Evolutionary conservation across 441 rosid genomes (phyloP), one percentile per base, ranked within the genome.

Genomic region (Adansonia madagascariensis): DNA sequence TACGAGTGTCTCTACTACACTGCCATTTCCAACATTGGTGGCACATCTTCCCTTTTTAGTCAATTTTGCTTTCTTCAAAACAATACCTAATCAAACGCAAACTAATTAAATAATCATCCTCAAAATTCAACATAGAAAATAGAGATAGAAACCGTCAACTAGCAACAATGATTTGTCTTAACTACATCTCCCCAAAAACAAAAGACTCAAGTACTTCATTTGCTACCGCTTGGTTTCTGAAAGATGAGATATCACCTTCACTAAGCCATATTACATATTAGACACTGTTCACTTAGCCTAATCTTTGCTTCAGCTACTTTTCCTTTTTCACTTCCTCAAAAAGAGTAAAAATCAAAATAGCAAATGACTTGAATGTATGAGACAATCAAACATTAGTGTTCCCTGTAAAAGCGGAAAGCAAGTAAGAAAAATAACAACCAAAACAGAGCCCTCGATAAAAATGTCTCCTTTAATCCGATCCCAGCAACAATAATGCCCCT

Each of bases 61-160:
- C 84, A 91, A 77, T 74, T 77, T 91, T 20, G 97, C 98, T 77
- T 89, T 83, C 89, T 94, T 90, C 89, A 94, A 79, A 65, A 94
- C 92, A 85, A 91, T 82, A 71, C 93, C 98, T 94, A 66, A 80
- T 50, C 74, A 75, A 77, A 79, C 64, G 68, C 18, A 71, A 56
- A 11, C 47, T 41, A 63, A 50, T 12, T 35, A 75, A 74, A 74
- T 24, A 63, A 46, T 62, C 43, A 69, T 50, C 43, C 74, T 50
- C 59, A 70, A 53, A 35, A 50, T 50, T 70, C 60, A 70, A 35
- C 60, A 27, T 1, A 47, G 46, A 7, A 70, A 15, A 15, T 27
- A 50, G 8, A 50, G 43, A 50, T 27, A 70, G 15, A 50, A 70
- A 70, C 22, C 18, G 35, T 24, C 73, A 49, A 24, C 2, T 12